Conservation (phyloP, 306 rosid genomes). For the Purshia tridentata region DNA sequence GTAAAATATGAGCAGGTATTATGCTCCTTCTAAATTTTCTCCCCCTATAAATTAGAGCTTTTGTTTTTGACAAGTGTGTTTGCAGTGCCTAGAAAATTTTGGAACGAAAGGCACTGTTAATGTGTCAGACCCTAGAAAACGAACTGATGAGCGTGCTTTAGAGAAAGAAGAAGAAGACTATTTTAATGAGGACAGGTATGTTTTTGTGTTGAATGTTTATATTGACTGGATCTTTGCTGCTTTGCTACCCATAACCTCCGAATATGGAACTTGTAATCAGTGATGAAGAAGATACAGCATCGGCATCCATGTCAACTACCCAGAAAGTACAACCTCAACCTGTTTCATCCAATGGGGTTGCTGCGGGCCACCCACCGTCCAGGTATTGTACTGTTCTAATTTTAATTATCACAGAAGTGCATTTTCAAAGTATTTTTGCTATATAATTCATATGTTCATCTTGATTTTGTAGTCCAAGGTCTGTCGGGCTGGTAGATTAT, state of each 20-base stretch:
- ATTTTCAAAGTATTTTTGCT: conserved; percentile 1
- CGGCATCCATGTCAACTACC: conserved; percentile 56
- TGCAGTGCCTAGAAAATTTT: conserved; percentile 75
- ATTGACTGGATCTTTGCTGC: conserved; percentile 6
- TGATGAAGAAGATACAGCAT: conserved; percentile 87
- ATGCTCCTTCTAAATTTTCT: conserved; percentile 13
- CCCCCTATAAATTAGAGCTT: conserved; percentile 7
- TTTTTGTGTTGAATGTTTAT: conserved; percentile 6
- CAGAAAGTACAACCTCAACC: conserved; percentile 55
- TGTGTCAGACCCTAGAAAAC: conserved; percentile 65
- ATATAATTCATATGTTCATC: not conserved
- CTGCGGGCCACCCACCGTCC: conserved; percentile 49
- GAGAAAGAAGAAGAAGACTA: conserved; percentile 94
- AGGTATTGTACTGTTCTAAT: conserved; percentile 42
- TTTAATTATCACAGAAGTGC: not conserved
- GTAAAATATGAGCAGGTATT: conserved; percentile 93
- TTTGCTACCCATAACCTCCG: conserved; percentile 20
- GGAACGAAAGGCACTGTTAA: conserved; percentile 50
- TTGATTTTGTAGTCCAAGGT: conserved; percentile 50
- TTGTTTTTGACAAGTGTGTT: conserved; percentile 27
- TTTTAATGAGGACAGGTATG: conserved; percentile 87
- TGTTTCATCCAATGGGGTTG: conserved; percentile 66
- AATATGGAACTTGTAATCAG: conserved; percentile 39
- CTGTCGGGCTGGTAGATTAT: conserved; percentile 88
- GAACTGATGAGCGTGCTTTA: conserved; percentile 82